phyloP scores from a whole-genome alignment of 139 green algal species.

The Volvox africanus region DNA sequence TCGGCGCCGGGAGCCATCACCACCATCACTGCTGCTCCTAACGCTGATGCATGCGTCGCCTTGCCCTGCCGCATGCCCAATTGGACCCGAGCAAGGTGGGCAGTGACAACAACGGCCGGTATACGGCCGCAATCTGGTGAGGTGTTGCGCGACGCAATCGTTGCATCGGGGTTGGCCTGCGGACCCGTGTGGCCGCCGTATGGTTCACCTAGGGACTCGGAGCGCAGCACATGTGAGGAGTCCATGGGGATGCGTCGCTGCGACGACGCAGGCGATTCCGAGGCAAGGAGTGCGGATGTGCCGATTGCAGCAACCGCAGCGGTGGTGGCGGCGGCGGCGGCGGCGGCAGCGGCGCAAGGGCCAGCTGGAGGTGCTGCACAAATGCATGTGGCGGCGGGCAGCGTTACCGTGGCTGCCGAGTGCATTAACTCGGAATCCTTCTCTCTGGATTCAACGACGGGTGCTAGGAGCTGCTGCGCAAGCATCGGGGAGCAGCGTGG shows the following conservation, averaged over 20 bases:
- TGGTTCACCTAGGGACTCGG: no score
- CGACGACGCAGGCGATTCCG: no score
- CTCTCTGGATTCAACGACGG: no score
- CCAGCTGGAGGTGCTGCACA: no score
- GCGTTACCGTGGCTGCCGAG: not conserved
- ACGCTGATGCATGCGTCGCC: no score
- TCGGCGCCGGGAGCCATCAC: not conserved
- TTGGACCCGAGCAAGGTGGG: not conserved
- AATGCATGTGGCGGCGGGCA: no score
- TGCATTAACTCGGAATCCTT: not conserved
- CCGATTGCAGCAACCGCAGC: no score
- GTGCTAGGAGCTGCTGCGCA: not conserved
- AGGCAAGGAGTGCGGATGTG: no score
- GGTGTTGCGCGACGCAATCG: no score
- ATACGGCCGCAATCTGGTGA: not conserved
- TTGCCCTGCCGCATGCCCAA: not conserved
- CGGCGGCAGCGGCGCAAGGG: no score
- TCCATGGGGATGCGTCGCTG: no score
- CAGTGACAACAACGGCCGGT: not conserved
- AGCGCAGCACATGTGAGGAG: no score
- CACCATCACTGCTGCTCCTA: not conserved
- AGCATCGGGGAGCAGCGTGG: not conserved
- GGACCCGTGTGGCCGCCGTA: not conserved
- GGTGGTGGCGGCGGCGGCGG: not conserved
- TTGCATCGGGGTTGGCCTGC: not conserved